phyloP scores from a whole-genome alignment of 768 basidiomycete species.

The Amanita pallidorosea region DNA sequence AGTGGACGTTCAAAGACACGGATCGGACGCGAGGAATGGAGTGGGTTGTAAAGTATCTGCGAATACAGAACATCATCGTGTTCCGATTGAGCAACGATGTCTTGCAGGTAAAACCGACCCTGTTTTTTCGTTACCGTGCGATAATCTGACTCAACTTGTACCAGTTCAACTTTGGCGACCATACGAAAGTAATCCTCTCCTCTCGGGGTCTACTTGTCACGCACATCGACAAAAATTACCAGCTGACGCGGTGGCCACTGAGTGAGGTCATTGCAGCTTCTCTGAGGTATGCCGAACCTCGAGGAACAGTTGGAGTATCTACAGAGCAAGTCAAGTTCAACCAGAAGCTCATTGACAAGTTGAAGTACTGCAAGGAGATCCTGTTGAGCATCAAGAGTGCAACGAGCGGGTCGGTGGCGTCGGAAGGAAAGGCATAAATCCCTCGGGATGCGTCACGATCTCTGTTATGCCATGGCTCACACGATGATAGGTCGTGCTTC shows the following conservation, averaged over 20 bases:
- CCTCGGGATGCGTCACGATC: neutral
- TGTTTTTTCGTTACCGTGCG: neutral
- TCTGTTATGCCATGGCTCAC: no score
- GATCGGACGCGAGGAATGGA: slow-evolving; percentile 76
- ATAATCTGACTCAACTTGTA: neutral
- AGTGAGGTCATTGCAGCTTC: slow-evolving; percentile 57
- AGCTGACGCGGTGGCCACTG: slow-evolving; percentile 62
- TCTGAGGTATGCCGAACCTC: slow-evolving; percentile 13
- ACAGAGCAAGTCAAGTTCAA: slow-evolving; percentile 48
- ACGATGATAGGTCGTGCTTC: no score
- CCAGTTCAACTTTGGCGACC: slow-evolving; percentile 99
- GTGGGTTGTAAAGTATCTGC: slow-evolving; percentile 89
- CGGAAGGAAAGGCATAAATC: slow-evolving; percentile 13
- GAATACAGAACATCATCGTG: slow-evolving; percentile 95
- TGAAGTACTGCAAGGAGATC: slow-evolving; percentile 83
- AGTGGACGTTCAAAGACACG: slow-evolving; percentile 68
- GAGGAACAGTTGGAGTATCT: slow-evolving; percentile 1
- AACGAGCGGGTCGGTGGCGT: slow-evolving; percentile 24
- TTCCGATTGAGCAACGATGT: slow-evolving; percentile 95
- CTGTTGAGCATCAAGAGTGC: slow-evolving; percentile 59
- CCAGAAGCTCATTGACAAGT: slow-evolving; percentile 61
- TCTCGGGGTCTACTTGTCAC: slow-evolving; percentile 70
- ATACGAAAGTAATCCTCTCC: slow-evolving; percentile 88
- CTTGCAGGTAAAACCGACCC: slow-evolving; percentile 59
- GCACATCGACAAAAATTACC: slow-evolving; percentile 86